Conservation (phyloP, 73 alveolate species). For the Breviolum minutum region DNA sequence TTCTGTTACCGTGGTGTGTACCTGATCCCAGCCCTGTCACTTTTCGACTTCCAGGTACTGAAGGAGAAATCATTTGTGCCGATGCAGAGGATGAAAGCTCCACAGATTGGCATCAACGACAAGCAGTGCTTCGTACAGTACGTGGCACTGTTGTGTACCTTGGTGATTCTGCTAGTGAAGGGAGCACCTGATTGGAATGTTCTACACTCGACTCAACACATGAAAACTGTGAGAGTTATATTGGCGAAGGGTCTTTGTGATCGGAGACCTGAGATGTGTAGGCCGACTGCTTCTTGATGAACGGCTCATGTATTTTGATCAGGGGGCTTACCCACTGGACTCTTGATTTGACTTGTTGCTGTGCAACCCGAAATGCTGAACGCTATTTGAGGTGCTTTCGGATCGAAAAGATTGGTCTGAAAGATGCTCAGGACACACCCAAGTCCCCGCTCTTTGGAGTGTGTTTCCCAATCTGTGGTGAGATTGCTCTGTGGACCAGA, state of each 20-base stretch:
- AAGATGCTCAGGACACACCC: constrained; percentile 80
- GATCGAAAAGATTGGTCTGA: constrained; percentile 88
- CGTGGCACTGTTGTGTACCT: constrained; percentile 87
- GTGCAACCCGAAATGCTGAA: too few species aligned
- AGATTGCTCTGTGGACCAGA: too few species aligned
- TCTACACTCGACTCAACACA: too few species aligned
- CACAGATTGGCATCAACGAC: constrained; percentile 91
- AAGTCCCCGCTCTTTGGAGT: background rate
- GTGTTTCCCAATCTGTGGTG: background rate
- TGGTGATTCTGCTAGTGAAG: background rate
- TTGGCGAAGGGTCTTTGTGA: too few species aligned
- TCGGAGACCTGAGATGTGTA: too few species aligned
- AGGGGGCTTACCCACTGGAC: too few species aligned
- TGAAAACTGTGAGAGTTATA: too few species aligned
- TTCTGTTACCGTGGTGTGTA: background rate
- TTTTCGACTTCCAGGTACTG: constrained; percentile 95
- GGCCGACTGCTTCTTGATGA: too few species aligned
- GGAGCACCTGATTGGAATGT: too few species aligned
- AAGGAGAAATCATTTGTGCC: constrained; percentile 90
- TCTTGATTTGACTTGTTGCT: too few species aligned
- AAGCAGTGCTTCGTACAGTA: constrained; percentile 84
- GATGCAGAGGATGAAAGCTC: constrained; percentile 83
- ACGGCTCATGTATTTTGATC: too few species aligned
- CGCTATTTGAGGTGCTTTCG: constrained; percentile 59
- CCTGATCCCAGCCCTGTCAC: background rate